Evolutionary conservation across 1,284 basidiomycete species (phyloP).

Genomic region (Xerocomus alliaceus): DNA sequence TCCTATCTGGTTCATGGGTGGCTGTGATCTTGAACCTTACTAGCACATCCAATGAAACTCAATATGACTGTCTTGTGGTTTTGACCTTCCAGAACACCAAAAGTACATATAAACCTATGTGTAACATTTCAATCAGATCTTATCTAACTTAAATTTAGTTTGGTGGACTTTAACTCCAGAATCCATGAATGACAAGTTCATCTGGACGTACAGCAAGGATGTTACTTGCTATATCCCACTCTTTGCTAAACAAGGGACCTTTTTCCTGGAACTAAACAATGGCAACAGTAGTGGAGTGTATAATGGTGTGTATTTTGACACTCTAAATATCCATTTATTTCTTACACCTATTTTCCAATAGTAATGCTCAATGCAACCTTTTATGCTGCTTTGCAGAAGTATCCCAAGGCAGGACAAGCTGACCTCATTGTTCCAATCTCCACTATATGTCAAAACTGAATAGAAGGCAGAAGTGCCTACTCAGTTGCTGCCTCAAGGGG

Average conservation of each 20-base stretch:
- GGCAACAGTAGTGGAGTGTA: conserved; percentile 66
- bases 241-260: conserved; percentile 68
- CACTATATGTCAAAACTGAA: no score
- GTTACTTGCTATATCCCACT: conserved; percentile 75
- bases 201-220: conserved; percentile 82
- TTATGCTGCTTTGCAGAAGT: conserved; percentile 60
- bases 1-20: conserved; percentile 75
- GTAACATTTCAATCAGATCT: background rate
- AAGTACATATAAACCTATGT: conserved; percentile 51
- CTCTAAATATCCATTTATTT: background rate
- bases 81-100: conserved; percentile 80
- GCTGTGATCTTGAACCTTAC: conserved; percentile 77
- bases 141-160: conserved; percentile 46
- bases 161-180: conserved; percentile 84
- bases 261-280: conserved; percentile 81
- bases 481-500: no score
- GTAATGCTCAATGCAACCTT: conserved; percentile 74
- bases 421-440: conserved; percentile 73
- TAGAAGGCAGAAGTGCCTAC: no score
- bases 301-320: conserved; percentile 54
- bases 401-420: conserved; percentile 65
- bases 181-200: conserved; percentile 71
- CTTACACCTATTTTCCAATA: conserved; percentile 34
- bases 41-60: conserved; percentile 79
- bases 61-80: conserved; percentile 75